A percentile compares a stretch with the other conserved stretches of the same genome.
These are phyloP conservation scores for Forsythia suspensa DNA, from an alignment of 257 asterid species.

Conservation along the genomic window DNA sequence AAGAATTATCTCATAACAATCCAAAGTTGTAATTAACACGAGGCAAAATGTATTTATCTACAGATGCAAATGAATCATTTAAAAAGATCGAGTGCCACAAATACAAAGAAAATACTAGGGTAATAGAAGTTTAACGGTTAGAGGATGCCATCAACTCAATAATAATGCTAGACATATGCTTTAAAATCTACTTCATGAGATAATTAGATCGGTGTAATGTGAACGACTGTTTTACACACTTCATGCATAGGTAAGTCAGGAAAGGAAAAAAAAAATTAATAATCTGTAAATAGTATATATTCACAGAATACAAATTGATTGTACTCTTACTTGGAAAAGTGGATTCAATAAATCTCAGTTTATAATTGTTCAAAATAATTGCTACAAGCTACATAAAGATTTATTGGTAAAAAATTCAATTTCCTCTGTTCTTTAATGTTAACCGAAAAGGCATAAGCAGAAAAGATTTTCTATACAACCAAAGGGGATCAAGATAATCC, in stretches of 20 bases:
- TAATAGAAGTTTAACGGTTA: not conserved
- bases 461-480: not conserved
- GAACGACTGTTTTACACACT: not conserved
- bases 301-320: not conserved
- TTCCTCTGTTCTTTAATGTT: not conserved
- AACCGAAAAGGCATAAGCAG: not conserved
- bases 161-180: not conserved
- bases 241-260: not conserved
- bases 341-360: conserved; percentile 6
- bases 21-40: not conserved
- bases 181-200: not conserved
- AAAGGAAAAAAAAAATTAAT: not conserved
- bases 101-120: not conserved
- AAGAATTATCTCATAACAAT: not conserved
- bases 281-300: not conserved
- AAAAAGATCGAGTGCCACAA: not conserved
- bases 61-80: not conserved
- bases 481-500: not conserved
- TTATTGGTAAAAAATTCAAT: not conserved
- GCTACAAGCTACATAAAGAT: not conserved
- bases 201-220: not conserved
- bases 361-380: not conserved
- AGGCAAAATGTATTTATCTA: not conserved
- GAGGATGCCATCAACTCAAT: not conserved
- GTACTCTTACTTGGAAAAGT: not conserved